Evolutionary conservation across 768 basidiomycete species (phyloP).

Genomic region (Mycena metata): DNA sequence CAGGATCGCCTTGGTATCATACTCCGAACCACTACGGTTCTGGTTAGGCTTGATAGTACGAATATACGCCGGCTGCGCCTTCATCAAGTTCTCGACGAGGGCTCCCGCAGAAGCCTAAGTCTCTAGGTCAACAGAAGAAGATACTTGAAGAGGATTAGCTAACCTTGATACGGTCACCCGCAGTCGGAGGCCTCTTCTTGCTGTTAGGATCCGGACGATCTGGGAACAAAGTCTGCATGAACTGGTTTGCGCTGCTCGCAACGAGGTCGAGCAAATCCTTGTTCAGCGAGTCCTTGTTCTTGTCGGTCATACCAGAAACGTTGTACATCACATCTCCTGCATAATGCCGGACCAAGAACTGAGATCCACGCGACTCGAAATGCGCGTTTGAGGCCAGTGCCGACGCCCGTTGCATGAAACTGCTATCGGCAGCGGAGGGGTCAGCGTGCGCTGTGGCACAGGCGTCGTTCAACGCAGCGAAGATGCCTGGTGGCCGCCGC

Average conservation of each 20-base stretch:
- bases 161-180: conserved; percentile 97
- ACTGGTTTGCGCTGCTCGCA: conserved; percentile 82
- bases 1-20: conserved; percentile 93
- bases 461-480: conserved; percentile 98
- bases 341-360: conserved; percentile 97
- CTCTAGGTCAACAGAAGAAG: conserved; percentile 12
- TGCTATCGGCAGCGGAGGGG: conserved; percentile 94
- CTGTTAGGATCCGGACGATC: conserved; percentile 96
- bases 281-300: conserved; percentile 98
- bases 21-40: conserved; percentile 92
- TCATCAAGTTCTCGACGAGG: conserved; percentile 97
- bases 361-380: conserved; percentile 93
- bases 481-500: conserved; percentile 94
- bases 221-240: conserved; percentile 91
- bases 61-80: conserved; percentile 96
- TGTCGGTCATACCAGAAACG: conserved; percentile 98
- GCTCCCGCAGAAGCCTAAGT: conserved; percentile 90
- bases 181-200: conserved; percentile 98
- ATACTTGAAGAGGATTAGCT: conserved; percentile 20
- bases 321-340: conserved; percentile 99
- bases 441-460: conserved; percentile 99
- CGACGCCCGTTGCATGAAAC: conserved; percentile 93
- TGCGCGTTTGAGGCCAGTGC: conserved; percentile 88
- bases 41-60: conserved; percentile 99
- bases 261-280: conserved; percentile 96